Evolutionary conservation across 2,329 filamentous ascomycete genomes (phyloP), one percentile per base, ranked within the genome.

Genomic region (Colletotrichum eleusines): DNA sequence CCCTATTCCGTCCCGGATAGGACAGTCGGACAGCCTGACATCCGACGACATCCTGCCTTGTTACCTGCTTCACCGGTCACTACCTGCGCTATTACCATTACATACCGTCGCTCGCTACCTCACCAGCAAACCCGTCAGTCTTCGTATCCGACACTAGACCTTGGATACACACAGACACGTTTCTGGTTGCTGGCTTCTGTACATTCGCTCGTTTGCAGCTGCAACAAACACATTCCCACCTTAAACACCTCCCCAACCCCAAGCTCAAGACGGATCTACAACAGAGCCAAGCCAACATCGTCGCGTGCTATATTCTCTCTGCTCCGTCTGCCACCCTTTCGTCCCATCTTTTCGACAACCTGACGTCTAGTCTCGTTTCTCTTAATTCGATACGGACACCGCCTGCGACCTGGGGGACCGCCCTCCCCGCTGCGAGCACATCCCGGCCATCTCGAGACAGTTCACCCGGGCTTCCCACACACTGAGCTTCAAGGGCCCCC

Each of bases 361-460:
- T 28, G 46, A 31, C 63, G 58, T 62, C 58, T 46, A 53, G 35
- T 53, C 55, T 51, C 28, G 53, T 51, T 58, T 53, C 33, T 35
- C 44, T n/a, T n/a, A n/a, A 18, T 46, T 58, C 48, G 44, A n/a
- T 40, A 33, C 23, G 14, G 33, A 38, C 54, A 53, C 61, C 51
- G 51, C 59, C 55, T 54, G 69, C 54, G 57, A 69, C 69, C 69
- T 46, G 46, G 61, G 48, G 53, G 54, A 69, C 69, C 31, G 69
- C 53, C 59, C 53, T 60, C 64, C 38, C 64, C 53, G 68, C 69
- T 48, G 50, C 33, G 8, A n/a, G 33, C n/a, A 40, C 53, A 71
- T 63, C 69, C 69, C 64, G 40, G 69, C 53, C 65, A 63, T 69
- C 53, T 71, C 69, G 65, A 71, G 65, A 71, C 64, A 63, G 23